Percentiles rank a stretch among this genome's conserved stretches.
phyloP scores from a whole-genome alignment of 106 monocot species.

The Dendrobium catenatum region DNA sequence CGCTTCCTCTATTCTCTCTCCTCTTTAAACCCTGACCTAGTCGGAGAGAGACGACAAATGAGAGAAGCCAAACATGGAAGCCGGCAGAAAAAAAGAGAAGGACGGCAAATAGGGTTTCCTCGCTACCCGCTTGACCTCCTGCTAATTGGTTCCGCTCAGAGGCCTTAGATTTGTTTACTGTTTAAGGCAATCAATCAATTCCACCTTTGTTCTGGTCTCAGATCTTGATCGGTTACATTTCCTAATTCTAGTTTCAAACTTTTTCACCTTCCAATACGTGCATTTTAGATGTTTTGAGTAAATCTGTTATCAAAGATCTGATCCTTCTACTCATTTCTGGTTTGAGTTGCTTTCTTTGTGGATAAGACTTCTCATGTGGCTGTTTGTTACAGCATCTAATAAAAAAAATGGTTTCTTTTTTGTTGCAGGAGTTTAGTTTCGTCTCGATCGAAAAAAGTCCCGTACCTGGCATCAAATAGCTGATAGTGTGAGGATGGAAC shows the following conservation, averaged over 20 bases:
- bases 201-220: neutral
- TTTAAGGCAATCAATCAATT: neutral
- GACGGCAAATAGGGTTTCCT: constrained; percentile 1
- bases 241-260: neutral
- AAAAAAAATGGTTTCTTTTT: neutral
- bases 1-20: neutral
- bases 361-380: neutral
- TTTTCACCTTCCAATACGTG: neutral
- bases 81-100: neutral
- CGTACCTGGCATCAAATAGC: neutral
- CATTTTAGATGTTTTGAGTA: neutral
- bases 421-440: neutral
- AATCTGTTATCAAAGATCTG: neutral
- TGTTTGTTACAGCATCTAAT: neutral
- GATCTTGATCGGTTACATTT: neutral
- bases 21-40: neutral
- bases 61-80: neutral
- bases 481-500: constrained; percentile 31
- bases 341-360: neutral
- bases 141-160: neutral
- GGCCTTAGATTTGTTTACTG: neutral
- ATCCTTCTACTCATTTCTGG: neutral
- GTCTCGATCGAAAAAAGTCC: neutral
- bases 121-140: neutral
- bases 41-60: neutral